phyloP scores from a whole-genome alignment of 768 basidiomycete genomes.

The Nidularia sp. region DNA sequence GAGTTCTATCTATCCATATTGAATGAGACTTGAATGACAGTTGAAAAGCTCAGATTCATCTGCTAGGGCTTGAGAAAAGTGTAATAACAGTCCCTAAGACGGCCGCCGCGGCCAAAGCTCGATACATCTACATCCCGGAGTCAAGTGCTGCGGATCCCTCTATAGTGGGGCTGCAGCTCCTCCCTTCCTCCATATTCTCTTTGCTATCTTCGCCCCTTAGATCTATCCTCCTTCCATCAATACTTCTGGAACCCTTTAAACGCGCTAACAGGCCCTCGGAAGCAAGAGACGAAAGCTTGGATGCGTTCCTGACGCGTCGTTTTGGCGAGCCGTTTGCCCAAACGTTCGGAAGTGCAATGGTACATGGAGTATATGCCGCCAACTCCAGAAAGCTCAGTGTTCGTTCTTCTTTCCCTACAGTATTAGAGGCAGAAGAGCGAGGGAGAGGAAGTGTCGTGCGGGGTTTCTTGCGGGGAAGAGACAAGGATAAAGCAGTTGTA shows the following conservation, averaged over 20 bases:
- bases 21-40: conserved; percentile 1
- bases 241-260: conserved; percentile 58
- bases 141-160: conserved; percentile 12
- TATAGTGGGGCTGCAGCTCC: conserved; percentile 43
- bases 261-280: conserved; percentile 32
- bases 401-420: conserved; percentile 68
- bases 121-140: conserved; percentile 62
- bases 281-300: conserved; percentile 71
- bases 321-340: conserved; percentile 74
- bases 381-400: conserved; percentile 75
- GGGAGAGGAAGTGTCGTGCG: conserved; percentile 68
- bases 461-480: conserved; percentile 39
- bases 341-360: conserved; percentile 72
- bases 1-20: conserved; percentile 16
- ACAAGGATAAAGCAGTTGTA: conserved; percentile 7
- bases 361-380: conserved; percentile 92
- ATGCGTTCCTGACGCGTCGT: conserved; percentile 69
- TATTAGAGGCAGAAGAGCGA: conserved; percentile 67
- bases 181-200: conserved; percentile 39
- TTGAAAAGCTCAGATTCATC: conserved; percentile 57
- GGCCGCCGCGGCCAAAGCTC: conserved; percentile 71
- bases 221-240: conserved; percentile 43
- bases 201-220: conserved; percentile 36
- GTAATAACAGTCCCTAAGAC: conserved; percentile 65
- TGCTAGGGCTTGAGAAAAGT: conserved; percentile 55